Evolutionary conservation across 2,329 filamentous ascomycete species (phyloP).

Genomic region (Cercospora sesami): DNA sequence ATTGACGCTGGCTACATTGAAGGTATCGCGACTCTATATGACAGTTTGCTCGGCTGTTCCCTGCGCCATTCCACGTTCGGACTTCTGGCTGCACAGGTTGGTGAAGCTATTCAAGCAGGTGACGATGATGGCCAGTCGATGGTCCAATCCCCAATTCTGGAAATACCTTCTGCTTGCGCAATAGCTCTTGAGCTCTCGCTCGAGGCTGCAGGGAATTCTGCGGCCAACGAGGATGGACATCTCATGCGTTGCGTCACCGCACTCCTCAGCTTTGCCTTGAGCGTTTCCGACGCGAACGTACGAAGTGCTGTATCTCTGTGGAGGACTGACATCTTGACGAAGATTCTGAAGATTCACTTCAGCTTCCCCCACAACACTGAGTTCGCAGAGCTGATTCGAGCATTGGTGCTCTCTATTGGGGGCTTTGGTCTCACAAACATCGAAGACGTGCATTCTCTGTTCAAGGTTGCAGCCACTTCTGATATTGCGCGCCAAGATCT

Average conservation of each 20-base stretch:
- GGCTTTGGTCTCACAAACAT: constrained; percentile 74
- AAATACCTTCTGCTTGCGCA: constrained; percentile 11
- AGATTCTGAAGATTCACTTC: constrained; percentile 8
- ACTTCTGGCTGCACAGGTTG: background rate
- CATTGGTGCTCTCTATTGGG: constrained; percentile 59
- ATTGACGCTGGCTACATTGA: background rate
- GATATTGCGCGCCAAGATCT: constrained; percentile 65
- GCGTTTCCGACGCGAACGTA: background rate
- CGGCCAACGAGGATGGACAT: background rate
- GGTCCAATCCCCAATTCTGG: background rate
- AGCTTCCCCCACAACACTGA: constrained; percentile 5
- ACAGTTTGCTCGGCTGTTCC: constrained; percentile 21
- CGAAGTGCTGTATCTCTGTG: constrained; percentile 31
- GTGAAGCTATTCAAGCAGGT: background rate
- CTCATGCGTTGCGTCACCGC: background rate
- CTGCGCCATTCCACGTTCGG: constrained; percentile 1
- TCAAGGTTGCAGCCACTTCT: constrained; percentile 56
- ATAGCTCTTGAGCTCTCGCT: constrained; percentile 5
- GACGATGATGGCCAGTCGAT: background rate
- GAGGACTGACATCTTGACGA: constrained; percentile 27
- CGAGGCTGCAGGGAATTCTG: background rate
- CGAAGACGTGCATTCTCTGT: constrained; percentile 79
- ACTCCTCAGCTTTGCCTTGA: background rate
- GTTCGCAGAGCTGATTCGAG: background rate
- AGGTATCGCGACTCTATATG: constrained; percentile 15